A percentile compares a stretch with the other conserved stretches of the same genome.
Conservation (phyloP, 768 basidiomycete species). For the Hysterangium stoloniferum region DNA sequence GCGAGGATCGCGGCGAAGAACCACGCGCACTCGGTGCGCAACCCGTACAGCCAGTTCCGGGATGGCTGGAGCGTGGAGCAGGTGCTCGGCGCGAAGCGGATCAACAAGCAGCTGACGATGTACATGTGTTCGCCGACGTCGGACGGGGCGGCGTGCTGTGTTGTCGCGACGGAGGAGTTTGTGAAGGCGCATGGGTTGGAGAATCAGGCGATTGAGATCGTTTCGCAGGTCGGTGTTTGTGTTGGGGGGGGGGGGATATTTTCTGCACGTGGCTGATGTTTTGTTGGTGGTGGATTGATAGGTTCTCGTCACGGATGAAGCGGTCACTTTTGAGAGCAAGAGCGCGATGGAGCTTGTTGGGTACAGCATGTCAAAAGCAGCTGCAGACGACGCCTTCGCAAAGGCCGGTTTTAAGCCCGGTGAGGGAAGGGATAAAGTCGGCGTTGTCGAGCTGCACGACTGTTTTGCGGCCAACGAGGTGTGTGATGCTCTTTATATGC, state of each 20-base stretch:
- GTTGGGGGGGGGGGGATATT: not conserved
- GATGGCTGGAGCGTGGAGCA: constrained; percentile 71
- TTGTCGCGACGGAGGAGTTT: constrained; percentile 74
- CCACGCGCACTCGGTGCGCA: constrained; percentile 72
- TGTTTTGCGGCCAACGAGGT: constrained; percentile 83
- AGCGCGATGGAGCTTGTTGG: constrained; percentile 81
- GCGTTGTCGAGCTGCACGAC: constrained; percentile 82
- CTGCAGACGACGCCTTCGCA: constrained; percentile 60
- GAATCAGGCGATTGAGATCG: constrained; percentile 83
- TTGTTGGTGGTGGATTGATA: too few relatives aligned
- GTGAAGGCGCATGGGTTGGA: constrained; percentile 64
- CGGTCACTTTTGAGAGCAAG: constrained; percentile 52
- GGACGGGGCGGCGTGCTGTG: constrained; percentile 57
- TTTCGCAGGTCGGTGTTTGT: constrained; percentile 32
- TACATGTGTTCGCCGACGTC: constrained; percentile 85
- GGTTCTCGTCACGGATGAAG: constrained; percentile 57
- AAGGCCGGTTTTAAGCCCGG: constrained; percentile 63
- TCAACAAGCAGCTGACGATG: constrained; percentile 68
- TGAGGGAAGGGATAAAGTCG: constrained; percentile 60
- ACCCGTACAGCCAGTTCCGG: constrained; percentile 82
- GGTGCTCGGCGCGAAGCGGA: constrained; percentile 55
- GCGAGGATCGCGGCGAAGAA: constrained; percentile 84
- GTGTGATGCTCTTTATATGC: constrained; percentile 10
- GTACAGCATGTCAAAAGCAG: constrained; percentile 63
- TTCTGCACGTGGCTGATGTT: not conserved